Percentiles rank a stretch among this genome's conserved stretches.
Conservation (phyloP, 2,329 filamentous ascomycete genomes). For the Triangularia setosa region DNA sequence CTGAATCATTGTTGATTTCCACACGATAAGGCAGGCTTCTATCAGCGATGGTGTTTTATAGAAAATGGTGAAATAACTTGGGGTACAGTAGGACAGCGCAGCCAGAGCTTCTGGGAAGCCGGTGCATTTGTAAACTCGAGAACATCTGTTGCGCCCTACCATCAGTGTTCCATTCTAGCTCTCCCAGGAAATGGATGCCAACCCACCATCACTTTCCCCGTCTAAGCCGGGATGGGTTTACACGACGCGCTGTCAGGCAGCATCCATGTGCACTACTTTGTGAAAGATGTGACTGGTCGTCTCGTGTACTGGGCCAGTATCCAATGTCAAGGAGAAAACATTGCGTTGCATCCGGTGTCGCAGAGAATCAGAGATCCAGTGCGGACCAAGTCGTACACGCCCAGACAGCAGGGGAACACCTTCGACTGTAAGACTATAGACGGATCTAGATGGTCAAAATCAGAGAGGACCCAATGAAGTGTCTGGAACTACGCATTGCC, state of each 20-base stretch:
- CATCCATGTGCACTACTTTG: neutral
- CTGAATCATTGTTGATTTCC: neutral
- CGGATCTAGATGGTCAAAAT: too few relatives aligned
- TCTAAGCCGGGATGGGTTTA: neutral
- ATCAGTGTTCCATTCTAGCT: neutral
- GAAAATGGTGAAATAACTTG: neutral
- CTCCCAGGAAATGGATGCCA: neutral
- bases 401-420: neutral
- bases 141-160: too few relatives aligned
- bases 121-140: neutral
- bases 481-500: neutral
- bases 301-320: neutral
- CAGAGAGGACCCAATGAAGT: too few relatives aligned
- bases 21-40: neutral
- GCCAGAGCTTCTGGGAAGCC: neutral
- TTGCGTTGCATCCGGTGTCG: neutral
- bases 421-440: too few relatives aligned
- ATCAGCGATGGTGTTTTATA: neutral
- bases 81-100: neutral
- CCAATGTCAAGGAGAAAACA: neutral
- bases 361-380: neutral
- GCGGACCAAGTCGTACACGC: neutral
- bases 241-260: neutral
- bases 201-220: neutral
- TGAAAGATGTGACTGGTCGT: neutral